A percentile compares a stretch with the other conserved stretches of the same genome.
Evolutionary conservation across 2,329 filamentous ascomycete species (phyloP).

Genomic region (Pezicula carpinea): DNA sequence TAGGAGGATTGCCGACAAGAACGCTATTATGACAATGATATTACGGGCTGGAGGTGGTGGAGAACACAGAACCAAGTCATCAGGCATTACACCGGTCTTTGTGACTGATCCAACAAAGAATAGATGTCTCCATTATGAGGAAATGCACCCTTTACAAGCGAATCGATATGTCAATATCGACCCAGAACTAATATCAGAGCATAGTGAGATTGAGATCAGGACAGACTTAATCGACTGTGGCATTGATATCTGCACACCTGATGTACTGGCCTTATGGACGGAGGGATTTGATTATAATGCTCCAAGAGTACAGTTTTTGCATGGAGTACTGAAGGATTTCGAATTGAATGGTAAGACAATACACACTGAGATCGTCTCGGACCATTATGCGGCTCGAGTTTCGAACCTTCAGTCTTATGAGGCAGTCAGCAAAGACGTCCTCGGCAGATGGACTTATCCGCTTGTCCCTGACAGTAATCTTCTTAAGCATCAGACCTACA

Average conservation of each 20-base stretch:
- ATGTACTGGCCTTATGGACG: slow-evolving; percentile 90
- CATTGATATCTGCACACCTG: slow-evolving; percentile 96
- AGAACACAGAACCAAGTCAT: slow-evolving; percentile 71
- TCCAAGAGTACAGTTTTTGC: slow-evolving; percentile 81
- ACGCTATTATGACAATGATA: slow-evolving; percentile 97
- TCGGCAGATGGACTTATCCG: slow-evolving; percentile 83
- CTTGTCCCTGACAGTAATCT: slow-evolving; percentile 87
- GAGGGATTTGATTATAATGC: slow-evolving; percentile 97
- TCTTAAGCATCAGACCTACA: slow-evolving; percentile 71
- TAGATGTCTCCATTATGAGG: slow-evolving; percentile 89
- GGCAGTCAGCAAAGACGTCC: slow-evolving; percentile 79
- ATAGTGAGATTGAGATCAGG: slow-evolving; percentile 74
- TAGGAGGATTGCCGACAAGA: slow-evolving; percentile 77
- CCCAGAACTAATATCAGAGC: slow-evolving; percentile 67
- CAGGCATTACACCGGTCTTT: slow-evolving; percentile 75
- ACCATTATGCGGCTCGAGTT: slow-evolving; percentile 82
- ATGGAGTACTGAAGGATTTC: slow-evolving; percentile 92
- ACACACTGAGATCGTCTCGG: slow-evolving; percentile 77
- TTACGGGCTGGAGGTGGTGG: slow-evolving; percentile 68
- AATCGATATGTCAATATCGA: slow-evolving; percentile 70
- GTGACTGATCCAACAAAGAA: slow-evolving; percentile 76
- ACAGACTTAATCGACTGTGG: slow-evolving; percentile 89
- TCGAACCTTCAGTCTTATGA: slow-evolving; percentile 87
- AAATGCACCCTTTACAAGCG: slow-evolving; percentile 67
- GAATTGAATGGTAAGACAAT: slow-evolving; percentile 97